Evolutionary conservation across 768 basidiomycete genomes (phyloP), one percentile per base, ranked within the genome.

Genomic region (Lanmaoa pseudosensibilis): DNA sequence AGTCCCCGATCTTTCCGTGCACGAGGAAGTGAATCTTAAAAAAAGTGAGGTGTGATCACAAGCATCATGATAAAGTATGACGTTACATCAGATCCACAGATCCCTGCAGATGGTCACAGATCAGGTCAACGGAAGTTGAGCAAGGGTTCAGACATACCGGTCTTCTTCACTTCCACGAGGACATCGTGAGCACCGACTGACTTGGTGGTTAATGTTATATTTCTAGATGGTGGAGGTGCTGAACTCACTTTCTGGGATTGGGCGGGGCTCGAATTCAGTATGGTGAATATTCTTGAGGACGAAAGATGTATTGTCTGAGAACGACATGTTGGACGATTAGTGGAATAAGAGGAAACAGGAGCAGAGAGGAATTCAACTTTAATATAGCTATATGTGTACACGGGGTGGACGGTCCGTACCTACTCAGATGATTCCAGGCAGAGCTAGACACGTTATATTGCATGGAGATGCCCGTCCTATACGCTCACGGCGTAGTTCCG

Each of bases 101-200:
- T 94, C 50, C 93, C 93, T 91, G 59, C 23, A 44, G 34, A 50
- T 63, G 37, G 13, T 34, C 52, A 49, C 44, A 25, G 36, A 57
- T 67, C 45, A 61, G 47, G 45, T 51, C 51, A 54, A 45, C n/a
- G 33, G 25, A 50, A 56, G 45, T 54, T 27, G 39, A 39, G 38
- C 4, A 50, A 50, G 11, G 30, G 41, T 54, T 30, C 48, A 40
- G n/a, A 64, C 80, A 57, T 56, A 86, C 92, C 94, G 18, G 94
- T 96, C 76, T 94, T 94, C 76, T 92, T 94, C 40, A 98, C 88
- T 64, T 89, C 79, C 34, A 98, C 84, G 21, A 98, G 83, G 40
- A 94, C 92, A 60, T 97, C 89, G 66, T 87, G 77, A 52, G 80
- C 81, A 19, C 80, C 77, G 58, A 90, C 88, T 89, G 65, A 36